Base-by-base conservation (phyloP, 2,329 filamentous ascomycete species). In the Pseudogymnoascus sp. region DNA sequence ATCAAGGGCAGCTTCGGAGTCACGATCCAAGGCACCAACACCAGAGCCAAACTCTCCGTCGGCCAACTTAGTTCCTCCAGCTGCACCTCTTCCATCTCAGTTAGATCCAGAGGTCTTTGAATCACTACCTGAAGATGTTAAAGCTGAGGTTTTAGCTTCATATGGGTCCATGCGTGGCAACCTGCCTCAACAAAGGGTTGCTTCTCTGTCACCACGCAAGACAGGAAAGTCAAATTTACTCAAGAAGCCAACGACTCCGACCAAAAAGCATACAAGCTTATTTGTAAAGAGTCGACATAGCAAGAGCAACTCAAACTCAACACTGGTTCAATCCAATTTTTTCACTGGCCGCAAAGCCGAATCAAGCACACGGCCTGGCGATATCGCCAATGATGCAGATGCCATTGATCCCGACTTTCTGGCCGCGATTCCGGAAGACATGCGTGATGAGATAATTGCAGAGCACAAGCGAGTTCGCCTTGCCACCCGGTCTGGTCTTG, bases 51-150 rank as follows among this genome's bases (percentile, higher is more conserved):
- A 1, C 61, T 37, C 37, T 3, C n/a, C 21, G 14, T 36, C 59
- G 53, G 56, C 21, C 38, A 65, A 28, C 25, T 5, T 49, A 7
- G 21, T 28, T n/a, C 43, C 43, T 16, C 23, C 23, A 49, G 2
- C 12, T 59, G 46, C 7, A 23, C 38, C 25, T 7, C 75, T 87
- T 1, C 86, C 91, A 25, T 88, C 91, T 0, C 90, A 96, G 69
- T 81, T 97, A 18, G 95, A 99, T 70, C 87, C 86, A 0, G 91
- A 93, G 43, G 89, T 92, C 1, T 88, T 97, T 66, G 84, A 88
- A 43, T 90, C 90, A 0, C 79, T 99, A 0, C 95, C 95, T 0
- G 86, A 89, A 38, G 91, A 96, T 66, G 85, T 99, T 72, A 90
- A 93, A 66, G 85, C 87, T 1, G 95, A 97, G 74, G 80, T 97